Evolutionary conservation across 1,139 yeast species (phyloP), one percentile per base, ranked within the genome.

Genomic region (Candida pseudocylindracea): DNA sequence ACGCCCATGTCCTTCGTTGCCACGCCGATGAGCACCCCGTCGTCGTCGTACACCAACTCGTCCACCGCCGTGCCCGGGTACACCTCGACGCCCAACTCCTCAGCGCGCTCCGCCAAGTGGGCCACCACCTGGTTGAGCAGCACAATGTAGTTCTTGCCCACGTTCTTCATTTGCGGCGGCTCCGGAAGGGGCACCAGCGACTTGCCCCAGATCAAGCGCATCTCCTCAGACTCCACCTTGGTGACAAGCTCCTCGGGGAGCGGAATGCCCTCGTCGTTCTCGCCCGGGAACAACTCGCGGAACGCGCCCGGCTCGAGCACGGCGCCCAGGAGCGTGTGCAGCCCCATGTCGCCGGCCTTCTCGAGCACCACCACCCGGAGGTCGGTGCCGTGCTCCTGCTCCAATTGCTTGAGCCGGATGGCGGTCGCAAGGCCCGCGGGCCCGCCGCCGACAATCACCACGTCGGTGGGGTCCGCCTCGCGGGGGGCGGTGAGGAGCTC

Each of bases 341-440:
- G 67, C 2, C 91, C 98, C 59, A 88, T 70, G 46, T 85, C 95
- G 8, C 85, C 72, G 2, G 93, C 92, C 48, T 88, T 88, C 43
- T 88, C 98, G 34, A 88, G 58, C 1, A 88, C 85, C 11, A 88
- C 74, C 31, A 88, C 92, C 37, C 98, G 60, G 34, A 78, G 53
- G 32, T 75, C 76, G 7, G 78, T 80, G 2, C 79, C 88, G 11
- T 63, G 51, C 41, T 72, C 76, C 33, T 60, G 56, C 45, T 88
- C 96, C 31, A 85, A 55, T 46, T 81, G 94, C 49, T 88, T 88
- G 42, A 83, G 57, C 40, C 67, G 66, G 39, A 88, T 88, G 10
- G 96, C 98, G 1, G 98, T 75, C 1, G 94, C 88, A 35, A 88
- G 59, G 9, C 98, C 98, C 1, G 96, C 92, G 4, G 96, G 96